Evolutionary conservation across 176 grass and related monocot species (phyloP).

Genomic region (Echinochloa phyllopogon): DNA sequence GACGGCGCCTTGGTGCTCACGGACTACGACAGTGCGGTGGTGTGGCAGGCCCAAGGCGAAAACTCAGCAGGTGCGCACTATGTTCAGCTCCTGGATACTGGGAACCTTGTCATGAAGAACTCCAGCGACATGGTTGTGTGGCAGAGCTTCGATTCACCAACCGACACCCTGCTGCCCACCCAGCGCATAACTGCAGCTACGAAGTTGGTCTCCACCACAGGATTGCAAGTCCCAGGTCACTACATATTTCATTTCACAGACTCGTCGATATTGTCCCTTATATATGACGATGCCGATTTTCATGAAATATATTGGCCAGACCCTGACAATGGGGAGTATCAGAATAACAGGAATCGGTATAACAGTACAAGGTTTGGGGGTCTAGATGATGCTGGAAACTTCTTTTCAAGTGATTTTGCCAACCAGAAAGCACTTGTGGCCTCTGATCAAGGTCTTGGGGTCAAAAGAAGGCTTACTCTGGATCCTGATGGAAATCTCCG

Average conservation of each 20-base stretch:
- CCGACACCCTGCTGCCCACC: slow-evolving; percentile 51
- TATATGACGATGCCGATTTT: slow-evolving; percentile 31
- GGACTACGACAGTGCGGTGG: slow-evolving; percentile 30
- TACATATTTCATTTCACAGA: slow-evolving; percentile 37
- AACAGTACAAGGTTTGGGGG: slow-evolving; percentile 19
- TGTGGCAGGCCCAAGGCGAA: slow-evolving; percentile 45
- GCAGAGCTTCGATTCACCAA: slow-evolving; percentile 47
- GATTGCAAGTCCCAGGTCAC: neutral
- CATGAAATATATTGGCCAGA: slow-evolving; percentile 60
- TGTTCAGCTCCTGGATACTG: slow-evolving; percentile 44
- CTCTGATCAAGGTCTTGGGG: slow-evolving; percentile 48
- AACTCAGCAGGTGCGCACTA: neutral
- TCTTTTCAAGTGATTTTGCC: slow-evolving; percentile 43
- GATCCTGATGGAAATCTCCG: slow-evolving; percentile 53
- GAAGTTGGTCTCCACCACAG: slow-evolving; percentile 37
- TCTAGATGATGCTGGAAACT: slow-evolving; percentile 47
- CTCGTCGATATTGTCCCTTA: slow-evolving; percentile 47
- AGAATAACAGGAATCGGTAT: slow-evolving; percentile 32
- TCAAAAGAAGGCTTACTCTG: slow-evolving; percentile 50
- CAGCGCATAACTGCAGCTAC: slow-evolving; percentile 47
- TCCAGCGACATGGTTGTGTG: slow-evolving; percentile 42
- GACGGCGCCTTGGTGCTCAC: slow-evolving; percentile 47
- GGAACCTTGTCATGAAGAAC: slow-evolving; percentile 53
- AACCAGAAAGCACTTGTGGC: slow-evolving; percentile 44
- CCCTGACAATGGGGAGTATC: slow-evolving; percentile 26